Evolutionary conservation across 2,329 filamentous ascomycete species (phyloP).

Genomic region (Claviceps sp.): DNA sequence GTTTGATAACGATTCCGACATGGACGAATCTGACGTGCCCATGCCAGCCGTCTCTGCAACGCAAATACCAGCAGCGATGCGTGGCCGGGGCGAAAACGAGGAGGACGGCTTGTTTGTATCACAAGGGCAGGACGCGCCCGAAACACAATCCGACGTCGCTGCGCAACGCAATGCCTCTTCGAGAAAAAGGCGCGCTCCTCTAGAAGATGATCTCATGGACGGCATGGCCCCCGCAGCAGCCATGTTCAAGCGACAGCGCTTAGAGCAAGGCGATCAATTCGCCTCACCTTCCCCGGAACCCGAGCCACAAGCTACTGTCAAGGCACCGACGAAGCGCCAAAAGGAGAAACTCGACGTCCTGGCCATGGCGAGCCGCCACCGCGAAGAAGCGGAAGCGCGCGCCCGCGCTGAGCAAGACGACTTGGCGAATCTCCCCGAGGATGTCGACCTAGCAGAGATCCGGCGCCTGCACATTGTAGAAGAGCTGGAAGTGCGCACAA

Average conservation of each 20-base stretch:
- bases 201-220: conserved; percentile 49
- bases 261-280: conserved; percentile 43
- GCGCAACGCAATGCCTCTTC: conserved; percentile 14
- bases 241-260: conserved; percentile 63
- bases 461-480: conserved; percentile 65
- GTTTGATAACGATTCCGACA: conserved; percentile 42
- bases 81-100: conserved; percentile 11
- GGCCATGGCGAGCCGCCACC: conserved; percentile 46
- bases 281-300: conserved; percentile 15
- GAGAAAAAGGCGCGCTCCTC: conserved; percentile 33
- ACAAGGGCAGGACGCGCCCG: conserved; percentile 25
- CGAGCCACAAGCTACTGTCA: conserved; percentile 8
- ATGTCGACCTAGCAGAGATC: conserved; percentile 61
- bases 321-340: conserved; percentile 27
- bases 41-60: conserved; percentile 4
- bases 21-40: conserved; percentile 17
- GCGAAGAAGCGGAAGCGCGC: conserved; percentile 53
- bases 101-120: conserved; percentile 44
- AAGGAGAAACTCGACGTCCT: conserved; percentile 54
- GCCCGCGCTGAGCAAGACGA: conserved; percentile 40
- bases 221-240: conserved; percentile 63
- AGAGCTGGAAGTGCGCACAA: conserved; percentile 50
- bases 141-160: conserved; percentile 11
- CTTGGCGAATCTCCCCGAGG: conserved; percentile 38
- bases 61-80: conserved; percentile 2